phyloP scores from a whole-genome alignment of 1,284 basidiomycete species.

The Fomitopsis palustris region DNA sequence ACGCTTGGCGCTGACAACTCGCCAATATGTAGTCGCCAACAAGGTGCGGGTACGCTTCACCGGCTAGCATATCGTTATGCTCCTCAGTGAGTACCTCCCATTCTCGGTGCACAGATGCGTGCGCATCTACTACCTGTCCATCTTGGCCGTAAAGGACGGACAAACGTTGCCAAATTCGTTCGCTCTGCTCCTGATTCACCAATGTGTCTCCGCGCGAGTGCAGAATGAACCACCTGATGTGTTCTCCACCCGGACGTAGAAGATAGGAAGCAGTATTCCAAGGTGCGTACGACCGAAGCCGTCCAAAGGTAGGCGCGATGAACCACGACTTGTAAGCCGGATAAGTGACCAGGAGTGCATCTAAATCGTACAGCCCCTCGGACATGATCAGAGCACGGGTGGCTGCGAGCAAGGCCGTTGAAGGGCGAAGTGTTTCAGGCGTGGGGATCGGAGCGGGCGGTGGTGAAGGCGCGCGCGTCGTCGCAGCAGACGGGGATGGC shows the following conservation, averaged over 20 bases:
- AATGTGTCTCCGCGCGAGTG: constrained; percentile 72
- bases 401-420: constrained; percentile 40
- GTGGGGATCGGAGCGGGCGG: constrained; percentile 9
- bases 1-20: background rate
- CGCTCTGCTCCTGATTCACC: constrained; percentile 61
- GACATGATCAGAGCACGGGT: constrained; percentile 57
- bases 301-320: constrained; percentile 58
- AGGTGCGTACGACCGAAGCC: constrained; percentile 40
- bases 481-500: constrained; percentile 42
- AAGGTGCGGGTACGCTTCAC: constrained; percentile 44
- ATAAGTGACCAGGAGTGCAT: constrained; percentile 55
- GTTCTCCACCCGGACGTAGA: constrained; percentile 29
- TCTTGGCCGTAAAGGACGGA: constrained; percentile 27
- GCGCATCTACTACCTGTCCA: constrained; percentile 10
- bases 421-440: constrained; percentile 38
- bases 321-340: constrained; percentile 67
- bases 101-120: constrained; percentile 35
- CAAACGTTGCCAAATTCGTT: constrained; percentile 55
- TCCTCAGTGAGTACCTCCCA: constrained; percentile 44
- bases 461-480: background rate
- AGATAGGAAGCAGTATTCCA: constrained; percentile 46
- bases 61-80: constrained; percentile 54
- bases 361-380: constrained; percentile 75
- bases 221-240: constrained; percentile 63
- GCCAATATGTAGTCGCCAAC: constrained; percentile 39